These are phyloP conservation scores for Coemansia asiatica DNA, from an alignment of 192 early-diverging fungal genomes.

Conservation along the genomic window DNA sequence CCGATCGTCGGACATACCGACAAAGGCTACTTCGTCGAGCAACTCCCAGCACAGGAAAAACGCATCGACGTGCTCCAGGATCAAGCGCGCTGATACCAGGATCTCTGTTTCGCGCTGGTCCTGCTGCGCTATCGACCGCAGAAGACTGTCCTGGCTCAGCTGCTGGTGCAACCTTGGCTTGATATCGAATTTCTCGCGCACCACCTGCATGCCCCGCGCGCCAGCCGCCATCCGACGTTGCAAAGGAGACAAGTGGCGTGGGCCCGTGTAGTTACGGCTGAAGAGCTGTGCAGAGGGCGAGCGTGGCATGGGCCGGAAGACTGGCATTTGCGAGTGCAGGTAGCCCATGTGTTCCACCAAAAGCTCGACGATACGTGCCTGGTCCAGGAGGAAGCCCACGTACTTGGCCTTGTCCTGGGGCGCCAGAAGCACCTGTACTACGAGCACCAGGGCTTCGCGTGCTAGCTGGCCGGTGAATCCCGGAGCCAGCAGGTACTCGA, in stretches of 20 bases:
- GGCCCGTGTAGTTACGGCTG: conserved; percentile 19
- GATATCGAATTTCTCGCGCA: conserved; percentile 2
- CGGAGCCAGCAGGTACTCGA: conserved; percentile 50
- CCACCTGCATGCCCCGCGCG: not conserved
- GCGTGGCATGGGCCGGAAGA: conserved; percentile 39
- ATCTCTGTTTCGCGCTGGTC: conserved; percentile 30
- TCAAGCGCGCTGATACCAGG: conserved; percentile 14
- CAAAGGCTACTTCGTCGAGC: conserved; percentile 36
- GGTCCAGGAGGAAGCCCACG: conserved; percentile 37
- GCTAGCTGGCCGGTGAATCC: conserved; percentile 41
- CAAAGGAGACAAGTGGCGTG: conserved; percentile 21
- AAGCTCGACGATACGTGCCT: conserved; percentile 34
- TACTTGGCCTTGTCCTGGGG: conserved; percentile 24
- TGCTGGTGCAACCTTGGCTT: conserved; percentile 16
- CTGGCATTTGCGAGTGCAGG: conserved; percentile 42
- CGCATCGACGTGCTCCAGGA: conserved; percentile 41
- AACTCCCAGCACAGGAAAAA: conserved; percentile 55
- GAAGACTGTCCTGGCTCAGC: conserved; percentile 15
- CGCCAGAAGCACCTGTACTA: conserved; percentile 43
- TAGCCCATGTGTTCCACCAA: conserved; percentile 49
- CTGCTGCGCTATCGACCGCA: conserved; percentile 25
- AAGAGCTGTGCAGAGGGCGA: conserved; percentile 25
- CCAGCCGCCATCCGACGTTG: conserved; percentile 10
- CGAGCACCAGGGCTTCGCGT: conserved; percentile 47
- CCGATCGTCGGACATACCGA: conserved; percentile 8